Evolutionary conservation across 805 yeast genomes (phyloP), one percentile per base, ranked within the genome.

Genomic region (Saccharomycopsis capsularis): DNA sequence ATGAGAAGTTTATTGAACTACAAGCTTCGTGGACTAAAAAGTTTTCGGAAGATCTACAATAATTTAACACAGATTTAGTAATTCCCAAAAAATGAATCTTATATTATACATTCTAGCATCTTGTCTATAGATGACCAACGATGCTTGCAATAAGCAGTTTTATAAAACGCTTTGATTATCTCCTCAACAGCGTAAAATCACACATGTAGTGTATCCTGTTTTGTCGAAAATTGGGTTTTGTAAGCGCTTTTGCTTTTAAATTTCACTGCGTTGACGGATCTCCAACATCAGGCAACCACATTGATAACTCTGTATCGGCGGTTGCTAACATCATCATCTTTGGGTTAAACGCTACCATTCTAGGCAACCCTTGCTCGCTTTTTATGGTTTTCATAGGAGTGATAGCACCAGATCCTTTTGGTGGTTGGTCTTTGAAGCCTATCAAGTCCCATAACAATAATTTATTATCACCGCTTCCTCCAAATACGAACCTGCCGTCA

Each of bases 401-500:
- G 4, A 38, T 32, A 16, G 38, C 22, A n/a, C 16, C 13, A 9
- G 39, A 18, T 3, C 19, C 22, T 22, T 27, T 34, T 19, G 42
- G 42, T 2, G 36, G 13, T 9, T 38, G 56, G 52, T 66, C 60
- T 27, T 63, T 59, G 11, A 67, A 57, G 15, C 60, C 60, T 1
- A 60, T 54, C 42, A 66, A 61, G 55, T 79, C 79, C 81, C 84
- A 82, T 2, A 81, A 51, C 25, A 73, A 46, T 27, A 52, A 38
- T 25, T 44, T 42, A 24, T 40, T 49, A 6, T 42, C 48, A 7
- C 32, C 32, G 44, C 77, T 74, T 3, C 89, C 86, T 3, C 80
- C 79, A 35, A 78, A 63, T 0, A 81, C 75, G 56, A 64, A 80
- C 40, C 73, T 65, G 5, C 87, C 87, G 60, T 85, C 90, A 6